Evolutionary conservation across 1,139 yeast genomes (phyloP), one percentile per base, ranked within the genome.

Genomic region (Kodamaea arcana): DNA sequence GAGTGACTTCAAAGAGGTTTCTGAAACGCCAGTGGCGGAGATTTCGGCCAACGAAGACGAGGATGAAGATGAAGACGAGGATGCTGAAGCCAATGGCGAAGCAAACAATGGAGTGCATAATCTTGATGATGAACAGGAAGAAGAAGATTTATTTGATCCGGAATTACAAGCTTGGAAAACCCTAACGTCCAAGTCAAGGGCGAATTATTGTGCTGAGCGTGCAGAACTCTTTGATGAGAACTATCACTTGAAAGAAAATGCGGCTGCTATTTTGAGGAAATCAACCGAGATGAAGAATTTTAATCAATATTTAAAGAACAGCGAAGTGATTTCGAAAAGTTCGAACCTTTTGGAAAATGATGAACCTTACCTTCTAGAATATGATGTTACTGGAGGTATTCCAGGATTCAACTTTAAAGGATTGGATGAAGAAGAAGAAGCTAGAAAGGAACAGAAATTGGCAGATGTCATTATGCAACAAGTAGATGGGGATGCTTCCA

Each of bases 301-400:
- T 47, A 64, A 61, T 41, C 69, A 65, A 39, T 75, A 74, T 43
- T 55, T 75, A 30, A 64, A 68, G 21, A 74, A 65, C 39, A 58
- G 56, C 24, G 65, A 62, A 42, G 69, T 65, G 13, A 60, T 68
- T 10, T 59, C 70, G 0, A 66, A 67, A 36, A 58, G 65, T 15
- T 61, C 65, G 32, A 73, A 69, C 40, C 57, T 75, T 28, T 70
- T 78, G 32, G 80, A 73, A 31, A 78, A 70, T 43, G 81, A 78
- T 45, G 84, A 80, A 44, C 81, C 82, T 3, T 83, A 83, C 46
- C 60, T 88, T 33, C 66, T 85, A 28, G 97, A 92, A 53, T 92
- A 90, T 56, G 96, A 90, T 47, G 76, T 84, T 2, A 67, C 78
- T 2, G 88, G 94, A 26, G 90, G 92, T 0, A 52, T 88, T 7